phyloP scores from a whole-genome alignment of 2,329 filamentous ascomycete genomes.

The Cadophora gregata region DNA sequence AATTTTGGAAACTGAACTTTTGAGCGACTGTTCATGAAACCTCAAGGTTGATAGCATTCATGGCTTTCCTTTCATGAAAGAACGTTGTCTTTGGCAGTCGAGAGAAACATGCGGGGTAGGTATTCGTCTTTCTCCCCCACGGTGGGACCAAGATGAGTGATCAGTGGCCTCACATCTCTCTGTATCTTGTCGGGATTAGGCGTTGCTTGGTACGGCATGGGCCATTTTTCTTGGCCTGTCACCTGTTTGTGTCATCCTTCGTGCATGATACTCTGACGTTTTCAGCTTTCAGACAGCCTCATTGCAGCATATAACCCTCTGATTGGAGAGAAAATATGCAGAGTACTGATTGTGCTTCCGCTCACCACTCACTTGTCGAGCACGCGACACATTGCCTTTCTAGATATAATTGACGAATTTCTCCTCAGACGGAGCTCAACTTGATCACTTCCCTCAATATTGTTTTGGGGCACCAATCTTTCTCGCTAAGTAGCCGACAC shows the following conservation, averaged over 20 bases:
- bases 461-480: not conserved
- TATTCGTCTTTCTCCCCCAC: not conserved
- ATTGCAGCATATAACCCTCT: not conserved
- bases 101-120: not conserved
- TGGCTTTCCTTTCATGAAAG: too few relatives aligned
- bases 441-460: not conserved
- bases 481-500: not conserved
- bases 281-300: conserved; percentile 14
- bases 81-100: too few relatives aligned
- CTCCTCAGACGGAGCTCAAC: not conserved
- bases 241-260: not conserved
- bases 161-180: not conserved
- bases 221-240: conserved; percentile 2
- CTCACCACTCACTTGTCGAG: not conserved
- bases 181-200: not conserved
- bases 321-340: conserved; percentile 5
- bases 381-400: conserved; percentile 12
- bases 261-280: conserved; percentile 1
- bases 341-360: not conserved
- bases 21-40: too few relatives aligned
- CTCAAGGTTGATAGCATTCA: too few relatives aligned
- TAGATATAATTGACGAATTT: not conserved
- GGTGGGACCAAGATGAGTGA: not conserved
- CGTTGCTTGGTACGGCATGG: not conserved
- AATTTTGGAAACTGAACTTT: not conserved